Evolutionary conservation across 306 rosid genomes (phyloP).

Genomic region (Sphenostylis stenocarpa): DNA sequence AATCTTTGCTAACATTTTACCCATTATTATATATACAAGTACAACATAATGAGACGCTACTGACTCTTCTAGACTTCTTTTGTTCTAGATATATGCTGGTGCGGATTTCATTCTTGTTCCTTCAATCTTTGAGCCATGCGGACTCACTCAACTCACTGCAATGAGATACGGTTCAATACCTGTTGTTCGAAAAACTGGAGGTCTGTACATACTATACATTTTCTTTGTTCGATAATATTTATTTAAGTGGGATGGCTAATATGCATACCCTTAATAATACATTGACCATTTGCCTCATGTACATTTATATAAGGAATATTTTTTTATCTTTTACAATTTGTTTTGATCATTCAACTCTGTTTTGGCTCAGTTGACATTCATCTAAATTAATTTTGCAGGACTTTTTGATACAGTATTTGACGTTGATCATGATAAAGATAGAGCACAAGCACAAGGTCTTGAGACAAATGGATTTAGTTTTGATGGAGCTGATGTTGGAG

Average conservation of each 20-base stretch:
- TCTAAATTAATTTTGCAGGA: constrained; percentile 49
- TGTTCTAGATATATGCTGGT: constrained; percentile 86
- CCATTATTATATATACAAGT: constrained; percentile 23
- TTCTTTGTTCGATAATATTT: not conserved
- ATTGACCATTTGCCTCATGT: not conserved
- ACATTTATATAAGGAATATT: not conserved
- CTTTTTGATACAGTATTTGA: constrained; percentile 89
- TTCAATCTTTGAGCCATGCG: constrained; percentile 98
- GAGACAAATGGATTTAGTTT: constrained; percentile 92
- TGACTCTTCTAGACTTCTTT: constrained; percentile 12
- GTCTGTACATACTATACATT: constrained; percentile 28
- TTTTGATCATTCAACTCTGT: not conserved
- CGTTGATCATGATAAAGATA: constrained; percentile 73
- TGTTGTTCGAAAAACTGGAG: constrained; percentile 95
- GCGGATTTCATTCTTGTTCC: constrained; percentile 94
- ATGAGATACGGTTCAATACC: constrained; percentile 99
- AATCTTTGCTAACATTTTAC: not conserved
- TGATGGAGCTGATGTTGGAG: constrained; percentile 86
- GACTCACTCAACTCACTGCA: constrained; percentile 93
- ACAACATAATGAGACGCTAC: constrained; percentile 1
- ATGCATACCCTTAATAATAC: not conserved
- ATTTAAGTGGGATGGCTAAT: constrained; percentile 16
- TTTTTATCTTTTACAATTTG: not conserved
- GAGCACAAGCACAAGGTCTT: constrained; percentile 78
- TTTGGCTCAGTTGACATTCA: constrained; percentile 29